Conservation (phyloP, 2,329 filamentous ascomycete species). For the Blastomyces emzantsi region DNA sequence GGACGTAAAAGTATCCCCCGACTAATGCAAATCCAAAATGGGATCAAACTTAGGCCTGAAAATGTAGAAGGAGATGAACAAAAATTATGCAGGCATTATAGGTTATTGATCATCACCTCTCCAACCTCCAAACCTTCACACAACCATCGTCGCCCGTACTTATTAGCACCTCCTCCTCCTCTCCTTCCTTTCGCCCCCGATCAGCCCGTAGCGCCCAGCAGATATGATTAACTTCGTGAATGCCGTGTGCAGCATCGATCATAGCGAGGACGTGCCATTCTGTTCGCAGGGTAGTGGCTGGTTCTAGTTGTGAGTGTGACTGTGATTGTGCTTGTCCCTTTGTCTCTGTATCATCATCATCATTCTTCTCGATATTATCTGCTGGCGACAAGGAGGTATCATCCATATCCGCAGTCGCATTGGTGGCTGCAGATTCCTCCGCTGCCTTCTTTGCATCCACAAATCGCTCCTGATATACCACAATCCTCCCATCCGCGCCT, state of each 20-base stretch:
- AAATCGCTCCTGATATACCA: conserved; percentile 61
- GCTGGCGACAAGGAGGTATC: background rate
- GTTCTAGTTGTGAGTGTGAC: background rate
- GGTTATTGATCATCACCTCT: background rate
- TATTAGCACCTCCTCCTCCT: conserved; percentile 72
- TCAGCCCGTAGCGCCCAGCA: conserved; percentile 78
- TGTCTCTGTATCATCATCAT: conserved; percentile 1
- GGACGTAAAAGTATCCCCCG: no score
- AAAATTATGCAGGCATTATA: background rate
- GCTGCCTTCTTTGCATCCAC: conserved; percentile 9
- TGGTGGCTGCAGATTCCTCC: background rate
- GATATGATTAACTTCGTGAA: conserved; percentile 90
- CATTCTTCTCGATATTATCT: background rate
- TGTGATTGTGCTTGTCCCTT: background rate
- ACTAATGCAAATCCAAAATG: background rate
- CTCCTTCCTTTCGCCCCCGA: conserved; percentile 30
- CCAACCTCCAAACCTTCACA: conserved; percentile 69
- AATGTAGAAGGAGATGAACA: background rate
- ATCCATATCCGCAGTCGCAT: background rate
- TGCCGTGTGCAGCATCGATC: conserved; percentile 70
- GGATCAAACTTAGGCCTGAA: background rate
- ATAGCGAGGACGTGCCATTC: conserved; percentile 64
- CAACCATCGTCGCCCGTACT: conserved; percentile 89
- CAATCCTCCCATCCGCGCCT: conserved; percentile 75
- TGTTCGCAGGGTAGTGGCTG: conserved; percentile 25